Percentiles rank a stretch among this genome's conserved stretches.
Evolutionary conservation across 208 protist genomes (phyloP).

Genomic region (Leishmania aethiopica): DNA sequence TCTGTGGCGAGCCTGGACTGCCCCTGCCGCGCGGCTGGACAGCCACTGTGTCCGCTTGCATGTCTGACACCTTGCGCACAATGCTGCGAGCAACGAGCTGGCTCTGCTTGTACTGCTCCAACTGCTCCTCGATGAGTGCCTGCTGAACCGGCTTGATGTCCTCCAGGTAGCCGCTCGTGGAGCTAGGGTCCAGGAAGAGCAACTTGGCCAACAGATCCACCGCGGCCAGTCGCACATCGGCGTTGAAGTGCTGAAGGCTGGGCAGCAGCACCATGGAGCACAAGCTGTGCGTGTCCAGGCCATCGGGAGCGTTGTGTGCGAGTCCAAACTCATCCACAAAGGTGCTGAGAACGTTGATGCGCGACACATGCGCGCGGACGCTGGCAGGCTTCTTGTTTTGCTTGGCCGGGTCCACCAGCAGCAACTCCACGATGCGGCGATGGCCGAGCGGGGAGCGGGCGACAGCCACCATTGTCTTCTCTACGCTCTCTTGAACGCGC

Average conservation of each 20-base stretch:
- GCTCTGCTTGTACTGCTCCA: slow-evolving; percentile 38
- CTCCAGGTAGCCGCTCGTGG: slow-evolving; percentile 36
- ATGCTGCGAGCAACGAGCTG: slow-evolving; percentile 3
- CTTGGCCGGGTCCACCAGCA: slow-evolving; percentile 70
- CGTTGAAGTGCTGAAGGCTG: slow-evolving; percentile 76
- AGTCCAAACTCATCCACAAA: slow-evolving; percentile 81
- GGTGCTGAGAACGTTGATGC: slow-evolving; percentile 68
- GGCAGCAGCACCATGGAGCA: slow-evolving; percentile 65
- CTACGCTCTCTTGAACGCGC: slow-evolving; percentile 68
- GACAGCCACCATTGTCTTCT: slow-evolving; percentile 51
- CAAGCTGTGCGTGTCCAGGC: slow-evolving; percentile 54
- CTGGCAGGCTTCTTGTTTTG: slow-evolving; percentile 59
- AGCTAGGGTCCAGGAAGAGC: slow-evolving; percentile 36
- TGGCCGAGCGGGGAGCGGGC: slow-evolving; percentile 53
- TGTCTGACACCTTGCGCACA: slow-evolving; percentile 9
- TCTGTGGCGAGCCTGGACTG: slow-evolving; percentile 1
- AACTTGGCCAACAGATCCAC: slow-evolving; percentile 78
- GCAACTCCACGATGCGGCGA: slow-evolving; percentile 52
- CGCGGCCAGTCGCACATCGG: slow-evolving; percentile 74
- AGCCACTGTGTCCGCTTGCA: slow-evolving; percentile 18
- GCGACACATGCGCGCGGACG: slow-evolving; percentile 57
- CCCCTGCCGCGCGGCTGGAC: slow-evolving; percentile 13
- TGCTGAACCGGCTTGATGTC: slow-evolving; percentile 78
- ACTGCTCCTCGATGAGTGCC: slow-evolving; percentile 74
- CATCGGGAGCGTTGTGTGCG: slow-evolving; percentile 24